phyloP scores from a whole-genome alignment of 2,329 filamentous ascomycete genomes.

The Microsporum ferrugineum region DNA sequence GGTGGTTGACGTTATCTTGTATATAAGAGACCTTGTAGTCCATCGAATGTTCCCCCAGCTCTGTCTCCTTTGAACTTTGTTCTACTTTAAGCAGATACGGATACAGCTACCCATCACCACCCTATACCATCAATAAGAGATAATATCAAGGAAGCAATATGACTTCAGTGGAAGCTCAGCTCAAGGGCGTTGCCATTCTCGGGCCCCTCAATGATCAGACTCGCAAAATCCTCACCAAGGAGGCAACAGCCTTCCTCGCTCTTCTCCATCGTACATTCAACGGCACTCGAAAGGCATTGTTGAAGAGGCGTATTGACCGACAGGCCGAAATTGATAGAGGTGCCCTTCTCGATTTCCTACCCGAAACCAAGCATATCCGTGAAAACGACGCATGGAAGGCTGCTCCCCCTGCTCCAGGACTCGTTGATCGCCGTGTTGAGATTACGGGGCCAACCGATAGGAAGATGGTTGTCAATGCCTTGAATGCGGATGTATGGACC shows the following conservation, averaged over 20 bases:
- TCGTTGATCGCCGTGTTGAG: slow-evolving; percentile 88
- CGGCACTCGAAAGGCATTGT: slow-evolving; percentile 69
- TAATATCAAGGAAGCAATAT: slow-evolving; percentile 33
- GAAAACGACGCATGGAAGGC: slow-evolving; percentile 91
- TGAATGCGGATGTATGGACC: slow-evolving; percentile 94
- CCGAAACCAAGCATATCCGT: slow-evolving; percentile 89
- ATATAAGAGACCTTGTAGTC: not conserved
- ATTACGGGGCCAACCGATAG: slow-evolving; percentile 95
- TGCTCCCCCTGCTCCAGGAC: slow-evolving; percentile 77
- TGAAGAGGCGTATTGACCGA: slow-evolving; percentile 73
- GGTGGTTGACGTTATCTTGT: slow-evolving; percentile 7
- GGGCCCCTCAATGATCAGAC: slow-evolving; percentile 66
- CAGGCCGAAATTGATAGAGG: slow-evolving; percentile 92
- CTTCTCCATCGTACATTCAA: slow-evolving; percentile 95
- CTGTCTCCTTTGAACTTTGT: not conserved
- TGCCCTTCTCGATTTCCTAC: slow-evolving; percentile 79
- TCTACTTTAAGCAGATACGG: not conserved
- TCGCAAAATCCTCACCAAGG: slow-evolving; percentile 81
- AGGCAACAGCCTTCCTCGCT: slow-evolving; percentile 83
- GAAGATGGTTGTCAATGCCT: slow-evolving; percentile 97
- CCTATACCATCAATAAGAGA: not conserved
- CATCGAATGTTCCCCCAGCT: not conserved
- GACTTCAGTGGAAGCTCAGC: slow-evolving; percentile 61
- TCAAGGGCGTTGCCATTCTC: slow-evolving; percentile 79
- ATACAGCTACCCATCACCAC: not conserved